Evolutionary conservation across 192 early-diverging fungal genomes (phyloP).

Genomic region (Funneliformis geosporum): DNA sequence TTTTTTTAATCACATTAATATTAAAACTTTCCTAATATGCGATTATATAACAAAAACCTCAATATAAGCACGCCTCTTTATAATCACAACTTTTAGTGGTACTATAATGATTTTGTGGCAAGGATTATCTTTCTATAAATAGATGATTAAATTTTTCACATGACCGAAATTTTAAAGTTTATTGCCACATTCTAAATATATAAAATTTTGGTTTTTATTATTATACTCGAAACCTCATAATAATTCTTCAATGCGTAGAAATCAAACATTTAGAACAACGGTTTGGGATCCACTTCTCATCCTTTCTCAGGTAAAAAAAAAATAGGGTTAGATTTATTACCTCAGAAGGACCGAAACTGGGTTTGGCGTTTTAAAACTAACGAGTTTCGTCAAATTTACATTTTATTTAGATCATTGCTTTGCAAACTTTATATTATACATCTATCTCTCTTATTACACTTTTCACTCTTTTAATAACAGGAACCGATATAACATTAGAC

Average conservation of each 20-base stretch:
- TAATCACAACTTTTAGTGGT: too few relatives aligned
- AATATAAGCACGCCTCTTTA: too few relatives aligned
- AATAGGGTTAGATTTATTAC: background rate
- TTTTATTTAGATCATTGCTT: slow-evolving; percentile 46
- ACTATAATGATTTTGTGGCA: too few relatives aligned
- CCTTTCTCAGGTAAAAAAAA: slow-evolving; percentile 41
- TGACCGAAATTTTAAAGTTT: background rate
- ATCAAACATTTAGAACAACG: slow-evolving; percentile 44
- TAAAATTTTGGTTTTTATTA: too few relatives aligned
- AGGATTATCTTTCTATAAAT: too few relatives aligned
- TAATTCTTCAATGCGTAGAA: slow-evolving; percentile 26
- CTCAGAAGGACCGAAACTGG: too few relatives aligned
- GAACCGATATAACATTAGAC: slow-evolving; percentile 63
- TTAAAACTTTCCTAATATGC: too few relatives aligned
- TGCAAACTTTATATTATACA: slow-evolving; percentile 65
- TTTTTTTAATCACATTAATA: too few relatives aligned
- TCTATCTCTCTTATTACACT: slow-evolving; percentile 54
- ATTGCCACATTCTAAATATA: background rate
- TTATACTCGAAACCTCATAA: too few relatives aligned
- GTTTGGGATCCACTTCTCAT: slow-evolving; percentile 57
- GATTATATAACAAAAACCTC: too few relatives aligned
- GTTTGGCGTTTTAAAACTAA: background rate
- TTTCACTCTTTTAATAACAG: slow-evolving; percentile 58
- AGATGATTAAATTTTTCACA: background rate
- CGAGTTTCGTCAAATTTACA: background rate